A percentile compares a stretch with the other conserved stretches of the same genome.
Conservation (phyloP, 169 alveolate genomes). For the Plasmodium inui region DNA sequence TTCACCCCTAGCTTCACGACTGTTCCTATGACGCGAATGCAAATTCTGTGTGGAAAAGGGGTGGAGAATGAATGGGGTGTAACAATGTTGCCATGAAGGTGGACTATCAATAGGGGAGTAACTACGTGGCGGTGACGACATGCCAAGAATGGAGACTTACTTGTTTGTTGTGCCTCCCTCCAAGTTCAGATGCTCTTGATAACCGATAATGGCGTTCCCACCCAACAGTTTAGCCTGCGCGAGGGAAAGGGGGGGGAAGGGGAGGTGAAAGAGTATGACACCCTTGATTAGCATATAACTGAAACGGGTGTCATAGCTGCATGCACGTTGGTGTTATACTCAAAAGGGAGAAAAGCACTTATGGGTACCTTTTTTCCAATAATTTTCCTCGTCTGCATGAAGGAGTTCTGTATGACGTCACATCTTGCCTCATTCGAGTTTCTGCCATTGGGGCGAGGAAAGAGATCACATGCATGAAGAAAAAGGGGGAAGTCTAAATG, state of each 20-base stretch:
- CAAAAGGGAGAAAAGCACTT: neutral
- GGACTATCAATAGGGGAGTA: neutral
- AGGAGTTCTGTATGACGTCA: conserved; percentile 71
- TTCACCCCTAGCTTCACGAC: conserved; percentile 67
- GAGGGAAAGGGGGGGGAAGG: neutral
- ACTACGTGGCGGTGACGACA: neutral
- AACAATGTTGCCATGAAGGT: neutral
- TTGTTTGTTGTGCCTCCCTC: conserved; percentile 76
- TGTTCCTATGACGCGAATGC: conserved; percentile 76
- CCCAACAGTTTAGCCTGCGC: conserved; percentile 68
- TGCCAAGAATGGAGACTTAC: conserved; percentile 15
- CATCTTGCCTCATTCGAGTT: conserved; percentile 76
- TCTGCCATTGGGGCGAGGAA: neutral
- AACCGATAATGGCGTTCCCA: conserved; percentile 76
- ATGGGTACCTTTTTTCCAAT: conserved; percentile 70
- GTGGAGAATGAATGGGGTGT: no score
- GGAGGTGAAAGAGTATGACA: neutral
- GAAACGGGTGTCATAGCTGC: neutral
- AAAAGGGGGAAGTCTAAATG: neutral
- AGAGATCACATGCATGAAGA: neutral
- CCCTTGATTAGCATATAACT: neutral
- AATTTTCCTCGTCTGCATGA: conserved; percentile 66
- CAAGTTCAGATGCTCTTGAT: conserved; percentile 66
- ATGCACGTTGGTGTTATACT: neutral
- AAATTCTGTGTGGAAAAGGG: conserved; percentile 11